These are phyloP conservation scores for Cyclostephanos tholiformis DNA, from an alignment of 108 stramenopile species.

Conservation along the genomic window DNA sequence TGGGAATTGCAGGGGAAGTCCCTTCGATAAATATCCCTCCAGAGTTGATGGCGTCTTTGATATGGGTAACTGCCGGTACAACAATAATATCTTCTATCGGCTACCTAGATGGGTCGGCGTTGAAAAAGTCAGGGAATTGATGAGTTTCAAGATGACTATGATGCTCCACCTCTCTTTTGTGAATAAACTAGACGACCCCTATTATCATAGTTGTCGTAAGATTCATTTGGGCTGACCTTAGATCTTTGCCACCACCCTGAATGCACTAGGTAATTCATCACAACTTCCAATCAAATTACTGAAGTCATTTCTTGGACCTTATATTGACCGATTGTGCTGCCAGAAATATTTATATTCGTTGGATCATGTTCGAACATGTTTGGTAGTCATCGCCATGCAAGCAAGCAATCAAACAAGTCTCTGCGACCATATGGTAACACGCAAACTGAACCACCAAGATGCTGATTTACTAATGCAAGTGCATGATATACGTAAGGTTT, in stretches of 20 bases:
- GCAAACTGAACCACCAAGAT: neutral
- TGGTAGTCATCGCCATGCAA: neutral
- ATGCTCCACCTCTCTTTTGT: neutral
- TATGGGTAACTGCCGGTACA: conserved; percentile 53
- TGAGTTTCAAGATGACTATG: neutral
- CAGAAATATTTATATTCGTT: neutral
- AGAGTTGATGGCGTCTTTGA: conserved; percentile 30
- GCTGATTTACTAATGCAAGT: neutral
- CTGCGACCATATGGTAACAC: neutral
- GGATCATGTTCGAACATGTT: neutral
- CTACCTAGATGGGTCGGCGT: conserved; percentile 45
- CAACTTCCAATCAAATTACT: neutral
- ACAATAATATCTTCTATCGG: conserved; percentile 41
- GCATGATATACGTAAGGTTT: neutral
- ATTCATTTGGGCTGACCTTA: neutral
- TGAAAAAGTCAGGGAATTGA: conserved; percentile 37
- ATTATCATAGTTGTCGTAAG: neutral
- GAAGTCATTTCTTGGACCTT: neutral
- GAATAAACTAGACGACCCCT: neutral
- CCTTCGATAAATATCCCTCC: conserved; percentile 36
- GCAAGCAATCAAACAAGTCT: neutral
- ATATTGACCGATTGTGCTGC: neutral
- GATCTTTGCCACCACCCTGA: neutral
- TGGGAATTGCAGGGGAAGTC: conserved; percentile 50
- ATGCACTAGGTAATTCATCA: neutral